Evolutionary conservation across 352 stramenopile genomes (phyloP).

Genomic region (Globisporangium nagaii): DNA sequence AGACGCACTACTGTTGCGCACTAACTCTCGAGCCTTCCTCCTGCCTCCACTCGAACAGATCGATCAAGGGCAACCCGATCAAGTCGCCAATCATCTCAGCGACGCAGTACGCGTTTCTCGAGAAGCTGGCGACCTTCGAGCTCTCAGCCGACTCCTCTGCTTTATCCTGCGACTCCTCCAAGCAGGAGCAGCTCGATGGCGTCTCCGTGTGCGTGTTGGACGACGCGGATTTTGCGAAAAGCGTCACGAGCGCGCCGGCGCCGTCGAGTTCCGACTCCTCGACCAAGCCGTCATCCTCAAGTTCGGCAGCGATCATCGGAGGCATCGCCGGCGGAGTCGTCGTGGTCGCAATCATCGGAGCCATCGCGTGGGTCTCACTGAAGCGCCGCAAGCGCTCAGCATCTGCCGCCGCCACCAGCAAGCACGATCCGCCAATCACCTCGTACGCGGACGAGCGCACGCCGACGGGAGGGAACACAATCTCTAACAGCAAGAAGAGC

Average conservation of each 20-base stretch:
- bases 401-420: background rate
- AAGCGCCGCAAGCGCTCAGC: background rate
- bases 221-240: constrained; percentile 20
- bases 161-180: constrained; percentile 16
- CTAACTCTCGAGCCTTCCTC: constrained; percentile 14
- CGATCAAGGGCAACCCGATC: constrained; percentile 3
- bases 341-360: background rate
- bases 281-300: constrained; percentile 10
- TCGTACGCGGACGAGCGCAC: background rate
- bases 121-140: constrained; percentile 28
- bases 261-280: constrained; percentile 8
- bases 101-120: constrained; percentile 13
- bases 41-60: background rate
- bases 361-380: background rate
- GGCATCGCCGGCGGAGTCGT: constrained; percentile 5
- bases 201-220: constrained; percentile 27
- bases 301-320: constrained; percentile 14
- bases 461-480: background rate
- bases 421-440: background rate
- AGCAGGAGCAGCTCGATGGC: constrained; percentile 23
- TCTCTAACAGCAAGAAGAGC: background rate
- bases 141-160: constrained; percentile 29
- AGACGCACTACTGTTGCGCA: too few species aligned
- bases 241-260: constrained; percentile 11
- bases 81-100: background rate